Evolutionary conservation across 2,329 filamentous ascomycete genomes (phyloP), one percentile per base, ranked within the genome.

Genomic region (Ophiostoma perfectum): DNA sequence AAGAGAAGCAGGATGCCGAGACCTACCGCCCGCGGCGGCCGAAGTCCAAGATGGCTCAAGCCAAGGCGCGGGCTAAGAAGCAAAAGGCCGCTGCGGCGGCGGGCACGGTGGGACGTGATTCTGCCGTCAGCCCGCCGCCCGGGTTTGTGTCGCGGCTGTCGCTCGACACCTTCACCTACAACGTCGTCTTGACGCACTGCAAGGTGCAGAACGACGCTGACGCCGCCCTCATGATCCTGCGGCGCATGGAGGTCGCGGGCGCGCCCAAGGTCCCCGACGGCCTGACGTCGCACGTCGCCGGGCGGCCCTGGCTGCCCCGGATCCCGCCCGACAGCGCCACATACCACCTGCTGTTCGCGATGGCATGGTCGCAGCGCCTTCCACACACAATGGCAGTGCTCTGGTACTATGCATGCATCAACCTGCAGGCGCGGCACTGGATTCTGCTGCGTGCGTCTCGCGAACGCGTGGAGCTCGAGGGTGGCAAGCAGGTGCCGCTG

Each of bases 291-390:
- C 7, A 27, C n/a, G 42, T 64, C 0, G 41, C 36, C n/a, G 63
- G 63, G 41, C 63, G 41, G n/a, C 41, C 63, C n/a, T 64, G 63
- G 63, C 63, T 64, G 63, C 63, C 36, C 36, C 52, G 18, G 36
- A 66, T 42, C 47, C 63, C 63, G 18, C 63, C 63, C 18, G 63
- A 64, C 39, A 64, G 63, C 42, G 60, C 73, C 14, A 78, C 78
- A 0, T 82, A 80, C 72, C 70, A 76, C 47, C 70, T 75, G 12
- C 77, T 84, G 64, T 78, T 81, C 69, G 70, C 73, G 6, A 73
- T 81, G 38, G 78, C 78, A 14, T 75, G 78, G 70, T 70, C 67
- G 18, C 71, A 75, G 2, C 75, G 75, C 52, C 75, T 77, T 27
- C 75, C 77, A 11, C 75, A 77, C 64, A 68, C 74, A 42, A 68